Base-by-base conservation (phyloP, 2,329 filamentous ascomycete genomes). In the Exophiala sp. region DNA sequence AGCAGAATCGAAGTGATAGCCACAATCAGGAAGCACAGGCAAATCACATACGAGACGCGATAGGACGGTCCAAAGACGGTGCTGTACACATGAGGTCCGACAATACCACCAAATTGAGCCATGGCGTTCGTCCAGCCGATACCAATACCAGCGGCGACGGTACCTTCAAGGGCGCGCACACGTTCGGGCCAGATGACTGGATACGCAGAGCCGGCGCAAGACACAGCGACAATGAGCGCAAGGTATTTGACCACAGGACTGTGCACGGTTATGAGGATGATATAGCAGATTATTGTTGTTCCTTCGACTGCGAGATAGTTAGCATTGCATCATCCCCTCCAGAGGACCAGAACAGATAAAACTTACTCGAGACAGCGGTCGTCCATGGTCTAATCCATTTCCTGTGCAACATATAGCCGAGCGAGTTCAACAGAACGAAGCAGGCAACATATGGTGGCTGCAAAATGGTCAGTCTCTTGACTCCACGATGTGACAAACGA, bases 171-270 rank as follows among this genome's bases (percentile, higher is more conserved):
- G 0, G 66, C 72, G 18, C 72, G 67, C 48, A 75, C 75, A 1
- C 72, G 68, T 57, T 75, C 72, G 6, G 71, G 72, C 72, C 72
- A 75, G 58, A 75, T 75, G 38, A 74, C 69, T 0, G 72, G 72
- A 52, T 73, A 75, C 5, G 71, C 71, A 4, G 70, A 74, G 2
- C 71, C 70, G 1, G 71, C 68, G 47, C 70, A 73, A 63, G 55
- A 58, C 8, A 54, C 51, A 24, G 57, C 57, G 11, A 59, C 53
- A 29, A 55, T 59, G 32, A 59, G 45, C 3, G 53, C 48, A 5
- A 59, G 38, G 41, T 59, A 59, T 34, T 55, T 55, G 29, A 59
- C 53, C 18, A 51, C 44, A 10, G 57, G 38, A 18, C 21, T 49
- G 45, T 53, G 47, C 36, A 57, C 54, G 14, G 49, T 53, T 32